Percentiles rank a stretch among this genome's conserved stretches.
phyloP scores from a whole-genome alignment of 1,139 yeast genomes.

The Suhomyces bolitotheri region DNA sequence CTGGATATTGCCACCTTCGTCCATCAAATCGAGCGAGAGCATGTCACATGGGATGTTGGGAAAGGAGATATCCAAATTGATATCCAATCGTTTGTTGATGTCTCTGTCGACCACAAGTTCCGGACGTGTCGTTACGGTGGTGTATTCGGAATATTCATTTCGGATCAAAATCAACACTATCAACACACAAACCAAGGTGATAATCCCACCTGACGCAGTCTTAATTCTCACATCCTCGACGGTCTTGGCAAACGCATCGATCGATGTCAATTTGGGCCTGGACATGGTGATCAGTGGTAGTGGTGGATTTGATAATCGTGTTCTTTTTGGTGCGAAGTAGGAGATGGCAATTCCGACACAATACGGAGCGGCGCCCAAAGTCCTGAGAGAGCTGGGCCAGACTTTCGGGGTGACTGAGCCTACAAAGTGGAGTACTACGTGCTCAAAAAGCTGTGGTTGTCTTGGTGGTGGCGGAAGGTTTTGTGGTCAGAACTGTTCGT shows the following conservation, averaged over 20 bases:
- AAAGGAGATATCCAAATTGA: slow-evolving; percentile 78
- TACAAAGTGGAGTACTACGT: too few species aligned
- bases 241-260: slow-evolving; percentile 92
- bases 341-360: too few species aligned
- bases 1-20: slow-evolving; percentile 81
- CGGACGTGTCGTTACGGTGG: slow-evolving; percentile 66
- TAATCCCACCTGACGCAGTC: slow-evolving; percentile 87
- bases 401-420: too few species aligned
- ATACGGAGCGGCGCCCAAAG: too few species aligned
- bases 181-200: slow-evolving; percentile 69
- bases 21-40: slow-evolving; percentile 55
- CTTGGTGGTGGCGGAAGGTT: too few species aligned
- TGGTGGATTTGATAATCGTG: slow-evolving; percentile 1
- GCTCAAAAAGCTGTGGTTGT: too few species aligned
- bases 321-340: slow-evolving; percentile 3
- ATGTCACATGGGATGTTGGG: slow-evolving; percentile 82
- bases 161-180: slow-evolving; percentile 63
- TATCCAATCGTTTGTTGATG: slow-evolving; percentile 70
- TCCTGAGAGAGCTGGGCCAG: too few species aligned
- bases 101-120: slow-evolving; percentile 89
- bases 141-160: slow-evolving; percentile 77
- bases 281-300: slow-evolving; percentile 3
- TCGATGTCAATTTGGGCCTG: slow-evolving; percentile 53
- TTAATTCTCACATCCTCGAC: slow-evolving; percentile 89
- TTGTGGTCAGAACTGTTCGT: too few species aligned